phyloP scores from a whole-genome alignment of 176 grass and related monocot genomes.

The Aegilops umbellulata region DNA sequence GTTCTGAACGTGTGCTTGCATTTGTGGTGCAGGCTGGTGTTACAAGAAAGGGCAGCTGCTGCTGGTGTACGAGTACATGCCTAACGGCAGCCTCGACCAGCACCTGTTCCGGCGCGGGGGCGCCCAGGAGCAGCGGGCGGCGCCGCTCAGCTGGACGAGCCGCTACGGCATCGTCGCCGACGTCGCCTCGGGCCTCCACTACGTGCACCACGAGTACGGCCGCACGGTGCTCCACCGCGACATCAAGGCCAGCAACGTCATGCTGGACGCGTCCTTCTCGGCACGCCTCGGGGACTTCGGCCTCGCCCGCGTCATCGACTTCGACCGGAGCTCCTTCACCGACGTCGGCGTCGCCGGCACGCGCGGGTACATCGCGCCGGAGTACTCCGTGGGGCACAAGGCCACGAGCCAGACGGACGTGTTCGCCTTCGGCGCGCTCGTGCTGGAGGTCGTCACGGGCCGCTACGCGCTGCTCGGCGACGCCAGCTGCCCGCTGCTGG shows the following conservation, averaged over 20 bases:
- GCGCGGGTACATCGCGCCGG: slow-evolving; percentile 61
- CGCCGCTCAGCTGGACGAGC: slow-evolving; percentile 40
- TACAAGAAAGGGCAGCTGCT: slow-evolving; percentile 51
- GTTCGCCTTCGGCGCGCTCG: slow-evolving; percentile 53
- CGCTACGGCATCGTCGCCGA: slow-evolving; percentile 52
- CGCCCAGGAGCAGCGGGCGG: background rate
- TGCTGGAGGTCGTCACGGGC: slow-evolving; percentile 54
- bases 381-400: slow-evolving; percentile 45
- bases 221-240: slow-evolving; percentile 70
- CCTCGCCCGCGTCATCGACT: slow-evolving; percentile 56
- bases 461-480: slow-evolving; percentile 19
- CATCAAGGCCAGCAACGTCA: slow-evolving; percentile 64
- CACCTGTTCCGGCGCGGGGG: slow-evolving; percentile 31
- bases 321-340: slow-evolving; percentile 34
- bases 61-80: slow-evolving; percentile 95
- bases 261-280: slow-evolving; percentile 52
- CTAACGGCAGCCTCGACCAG: slow-evolving; percentile 68
- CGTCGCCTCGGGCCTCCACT: slow-evolving; percentile 58
- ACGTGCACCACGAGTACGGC: slow-evolving; percentile 69
- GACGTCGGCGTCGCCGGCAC: slow-evolving; percentile 57
- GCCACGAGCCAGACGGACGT: slow-evolving; percentile 49
- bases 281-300: slow-evolving; percentile 79
- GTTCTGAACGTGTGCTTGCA: background rate
- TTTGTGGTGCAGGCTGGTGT: slow-evolving; percentile 48
- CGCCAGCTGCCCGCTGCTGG: slow-evolving; percentile 20